Evolutionary conservation across 371 early-diverging fungal genomes (phyloP), one percentile per base, ranked within the genome.

Genomic region (Mortierella sp.): DNA sequence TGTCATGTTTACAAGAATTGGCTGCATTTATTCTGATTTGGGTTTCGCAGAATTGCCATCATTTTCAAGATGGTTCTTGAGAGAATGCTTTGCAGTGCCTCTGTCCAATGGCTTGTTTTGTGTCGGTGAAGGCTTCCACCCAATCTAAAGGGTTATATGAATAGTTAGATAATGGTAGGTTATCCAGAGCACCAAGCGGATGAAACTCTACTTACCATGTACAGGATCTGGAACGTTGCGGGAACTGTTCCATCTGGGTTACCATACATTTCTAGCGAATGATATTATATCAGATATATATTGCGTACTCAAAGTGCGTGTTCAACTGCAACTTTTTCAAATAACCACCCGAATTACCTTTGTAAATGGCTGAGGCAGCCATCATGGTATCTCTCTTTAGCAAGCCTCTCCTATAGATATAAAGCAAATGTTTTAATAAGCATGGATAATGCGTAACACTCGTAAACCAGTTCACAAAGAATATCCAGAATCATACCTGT

Each of bases 191-290:
- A 59, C 16, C 22, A 22, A 43, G 35, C 30, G 45, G 55, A 43
- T 24, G 18, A 58, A 71, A 57, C 22, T 14, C 60, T 55, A 70
- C 78, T 70, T 89, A 92, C 92, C 90, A 94, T 88, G 68, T 93
- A 94, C 40, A 92, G 87, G 60, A 97, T 89, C 78, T 96, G 96
- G 85, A 98, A 98, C 4, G 98, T 98, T 12, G 98, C 98, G 8
- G 98, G 97, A 30, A 98, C 88, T 1, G 93, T 84, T 18, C 97
- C 97, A 71, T 98, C 98, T 43, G 90, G 86, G 79, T 96, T 91
- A 18, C 97, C 97, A 68, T 98, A 93, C 65, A 97, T 76, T 66
- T 95, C 96, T 94, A 86, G 39, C 64, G 45, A 49, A 22, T 24
- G 37, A 16, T 45, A 11, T 22, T 1, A 26, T 4, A 9, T 12